phyloP scores from a whole-genome alignment of 2,329 filamentous ascomycete genomes.

The Macrophomina tecta region DNA sequence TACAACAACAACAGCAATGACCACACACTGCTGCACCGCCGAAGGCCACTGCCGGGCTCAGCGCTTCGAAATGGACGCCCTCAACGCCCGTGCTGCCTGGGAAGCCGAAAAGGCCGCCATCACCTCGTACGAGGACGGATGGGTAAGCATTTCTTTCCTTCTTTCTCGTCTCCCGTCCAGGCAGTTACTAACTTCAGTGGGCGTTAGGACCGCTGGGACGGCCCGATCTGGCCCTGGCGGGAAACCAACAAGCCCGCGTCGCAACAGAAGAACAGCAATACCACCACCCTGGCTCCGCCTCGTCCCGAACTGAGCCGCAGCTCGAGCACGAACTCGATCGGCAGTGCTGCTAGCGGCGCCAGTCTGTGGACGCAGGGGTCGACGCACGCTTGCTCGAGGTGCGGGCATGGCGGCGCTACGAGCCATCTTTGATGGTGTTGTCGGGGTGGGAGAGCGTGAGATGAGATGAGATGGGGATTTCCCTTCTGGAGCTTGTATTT shows the following conservation, averaged over 20 bases:
- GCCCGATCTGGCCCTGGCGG: conserved; percentile 24
- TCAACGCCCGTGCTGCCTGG: conserved; percentile 29
- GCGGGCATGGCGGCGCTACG: conserved; percentile 16
- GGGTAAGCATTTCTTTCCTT: conserved; percentile 16
- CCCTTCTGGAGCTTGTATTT: neutral
- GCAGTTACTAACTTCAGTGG: conserved; percentile 2
- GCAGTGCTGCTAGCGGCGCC: neutral
- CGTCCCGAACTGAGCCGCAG: conserved; percentile 11
- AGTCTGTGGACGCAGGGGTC: conserved; percentile 11
- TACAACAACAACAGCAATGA: conserved; percentile 5
- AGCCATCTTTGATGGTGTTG: conserved; percentile 18
- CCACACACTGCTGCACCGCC: conserved; percentile 27
- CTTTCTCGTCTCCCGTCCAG: neutral
- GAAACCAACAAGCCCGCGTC: conserved; percentile 24
- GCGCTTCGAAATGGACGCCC: conserved; percentile 33
- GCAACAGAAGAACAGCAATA: conserved; percentile 20
- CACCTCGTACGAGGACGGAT: conserved; percentile 32
- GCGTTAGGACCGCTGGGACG: conserved; percentile 26
- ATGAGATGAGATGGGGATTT: neutral
- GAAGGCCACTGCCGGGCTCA: conserved; percentile 38
- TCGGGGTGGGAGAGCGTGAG: neutral
- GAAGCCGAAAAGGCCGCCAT: conserved; percentile 33
- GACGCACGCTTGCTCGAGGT: conserved; percentile 1
- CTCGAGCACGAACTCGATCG: conserved; percentile 5
- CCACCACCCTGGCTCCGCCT: neutral